phyloP scores from a whole-genome alignment of 78 protist species.

The slime mould (Dictyostelium discoideum) region DNA sequence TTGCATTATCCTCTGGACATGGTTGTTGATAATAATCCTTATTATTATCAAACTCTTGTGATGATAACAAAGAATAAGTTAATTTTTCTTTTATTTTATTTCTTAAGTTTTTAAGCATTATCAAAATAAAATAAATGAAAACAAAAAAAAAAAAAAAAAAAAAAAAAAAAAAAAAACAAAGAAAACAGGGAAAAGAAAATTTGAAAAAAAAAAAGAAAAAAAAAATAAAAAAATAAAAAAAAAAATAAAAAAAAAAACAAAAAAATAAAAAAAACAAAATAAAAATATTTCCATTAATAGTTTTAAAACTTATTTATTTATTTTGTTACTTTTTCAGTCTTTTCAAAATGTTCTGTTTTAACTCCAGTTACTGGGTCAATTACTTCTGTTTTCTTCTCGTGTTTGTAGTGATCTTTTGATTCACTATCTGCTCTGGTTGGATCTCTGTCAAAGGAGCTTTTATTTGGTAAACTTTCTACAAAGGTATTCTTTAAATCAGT shows the following conservation, averaged over 20 bases:
- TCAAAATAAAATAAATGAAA: not conserved
- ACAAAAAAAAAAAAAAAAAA: too few relatives aligned
- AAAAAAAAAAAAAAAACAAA: too few relatives aligned
- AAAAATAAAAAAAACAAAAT: too few relatives aligned
- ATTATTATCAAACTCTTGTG: not conserved
- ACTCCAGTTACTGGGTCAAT: not conserved
- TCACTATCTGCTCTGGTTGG: not conserved
- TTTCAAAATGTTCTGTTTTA: not conserved
- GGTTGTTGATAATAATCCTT: not conserved
- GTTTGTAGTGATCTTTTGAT: not conserved
- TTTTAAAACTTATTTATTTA: not conserved
- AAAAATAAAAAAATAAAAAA: too few relatives aligned
- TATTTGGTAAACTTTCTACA: not conserved
- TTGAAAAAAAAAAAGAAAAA: too few relatives aligned
- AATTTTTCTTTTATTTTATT: not conserved
- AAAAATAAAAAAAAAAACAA: too few relatives aligned
- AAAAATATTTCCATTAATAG: too few relatives aligned
- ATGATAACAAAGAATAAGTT: not conserved
- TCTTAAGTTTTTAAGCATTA: not conserved
- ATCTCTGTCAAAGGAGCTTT: not conserved
- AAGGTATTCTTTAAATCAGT: not conserved
- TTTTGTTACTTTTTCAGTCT: not conserved
- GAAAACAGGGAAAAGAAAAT: too few relatives aligned
- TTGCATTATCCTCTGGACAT: slow-evolving; percentile 12
- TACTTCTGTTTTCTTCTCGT: not conserved